Evolutionary conservation across 2,329 filamentous ascomycete species (phyloP).

Genomic region (Drechslerella dactyloides): DNA sequence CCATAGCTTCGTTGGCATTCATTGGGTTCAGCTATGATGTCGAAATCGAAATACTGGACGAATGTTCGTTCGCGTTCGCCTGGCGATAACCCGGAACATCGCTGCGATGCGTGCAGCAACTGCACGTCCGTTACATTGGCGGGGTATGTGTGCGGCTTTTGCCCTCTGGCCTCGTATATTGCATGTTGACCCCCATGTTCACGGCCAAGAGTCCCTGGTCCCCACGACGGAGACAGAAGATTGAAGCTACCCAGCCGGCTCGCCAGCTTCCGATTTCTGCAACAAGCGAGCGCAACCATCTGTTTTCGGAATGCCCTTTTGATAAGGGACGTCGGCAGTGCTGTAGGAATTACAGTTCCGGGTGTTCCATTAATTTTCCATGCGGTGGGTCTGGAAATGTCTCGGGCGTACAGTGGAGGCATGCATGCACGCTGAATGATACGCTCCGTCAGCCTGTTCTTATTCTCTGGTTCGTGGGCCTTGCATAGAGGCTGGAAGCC

Average conservation of each 20-base stretch:
- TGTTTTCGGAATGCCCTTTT: not conserved
- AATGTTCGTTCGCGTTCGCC: not conserved
- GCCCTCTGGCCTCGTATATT: not conserved
- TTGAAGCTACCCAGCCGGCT: not conserved
- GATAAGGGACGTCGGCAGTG: not conserved
- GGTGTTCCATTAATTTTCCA: no score
- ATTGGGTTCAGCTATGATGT: not conserved
- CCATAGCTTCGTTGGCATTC: not conserved
- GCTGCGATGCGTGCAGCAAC: not conserved
- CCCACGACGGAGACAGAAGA: not conserved
- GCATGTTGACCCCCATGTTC: not conserved
- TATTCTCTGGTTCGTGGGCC: not conserved
- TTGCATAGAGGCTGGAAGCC: not conserved
- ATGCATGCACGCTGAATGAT: not conserved
- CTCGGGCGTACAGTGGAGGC: not conserved
- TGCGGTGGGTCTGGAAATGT: no score
- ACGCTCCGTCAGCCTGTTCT: not conserved
- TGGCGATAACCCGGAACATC: not conserved
- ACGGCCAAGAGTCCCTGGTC: not conserved
- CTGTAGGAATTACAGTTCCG: not conserved
- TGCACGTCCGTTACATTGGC: not conserved
- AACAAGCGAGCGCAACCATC: not conserved
- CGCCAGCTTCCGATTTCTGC: slow-evolving; percentile 3
- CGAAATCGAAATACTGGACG: not conserved
- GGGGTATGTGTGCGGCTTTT: not conserved